A percentile compares a stretch with the other conserved stretches of the same genome.
phyloP scores from a whole-genome alignment of 1,139 yeast genomes.

The Candida smagusa region DNA sequence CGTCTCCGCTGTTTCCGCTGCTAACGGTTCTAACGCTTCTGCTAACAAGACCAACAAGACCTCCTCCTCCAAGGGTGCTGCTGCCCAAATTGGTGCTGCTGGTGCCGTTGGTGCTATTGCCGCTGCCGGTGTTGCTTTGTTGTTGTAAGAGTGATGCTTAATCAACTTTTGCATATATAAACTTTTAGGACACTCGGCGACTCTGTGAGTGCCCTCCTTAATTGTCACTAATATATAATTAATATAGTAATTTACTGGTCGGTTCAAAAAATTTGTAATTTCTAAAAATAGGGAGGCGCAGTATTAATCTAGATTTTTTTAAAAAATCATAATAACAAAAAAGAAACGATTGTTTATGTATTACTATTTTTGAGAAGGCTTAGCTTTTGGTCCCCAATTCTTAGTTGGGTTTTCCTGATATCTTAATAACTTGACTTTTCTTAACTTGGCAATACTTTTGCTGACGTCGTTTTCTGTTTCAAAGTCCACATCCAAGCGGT shows the following conservation, averaged over 20 bases:
- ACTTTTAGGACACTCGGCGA: slow-evolving; percentile 2
- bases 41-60: slow-evolving; percentile 19
- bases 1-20: slow-evolving; percentile 43
- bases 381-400: slow-evolving; percentile 95
- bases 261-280: background rate
- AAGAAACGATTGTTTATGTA: background rate
- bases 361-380: slow-evolving; percentile 36
- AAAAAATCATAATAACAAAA: background rate
- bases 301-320: background rate
- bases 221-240: slow-evolving; percentile 4
- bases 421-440: slow-evolving; percentile 77
- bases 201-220: slow-evolving; percentile 3
- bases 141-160: slow-evolving; percentile 27
- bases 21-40: slow-evolving; percentile 33
- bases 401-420: slow-evolving; percentile 90
- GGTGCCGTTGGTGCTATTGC: slow-evolving; percentile 46
- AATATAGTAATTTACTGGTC: slow-evolving; percentile 4
- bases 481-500: slow-evolving; percentile 45
- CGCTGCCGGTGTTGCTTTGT: slow-evolving; percentile 46
- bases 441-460: slow-evolving; percentile 51
- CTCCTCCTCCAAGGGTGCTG: slow-evolving; percentile 12
- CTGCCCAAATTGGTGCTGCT: slow-evolving; percentile 30
- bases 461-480: slow-evolving; percentile 51
- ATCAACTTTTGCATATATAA: slow-evolving; percentile 1
- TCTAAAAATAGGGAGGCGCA: background rate